Evolutionary conservation across 2,329 filamentous ascomycete species (phyloP), one percentile per base, ranked within the genome.

Genomic region (Aspergillus luchuensis): DNA sequence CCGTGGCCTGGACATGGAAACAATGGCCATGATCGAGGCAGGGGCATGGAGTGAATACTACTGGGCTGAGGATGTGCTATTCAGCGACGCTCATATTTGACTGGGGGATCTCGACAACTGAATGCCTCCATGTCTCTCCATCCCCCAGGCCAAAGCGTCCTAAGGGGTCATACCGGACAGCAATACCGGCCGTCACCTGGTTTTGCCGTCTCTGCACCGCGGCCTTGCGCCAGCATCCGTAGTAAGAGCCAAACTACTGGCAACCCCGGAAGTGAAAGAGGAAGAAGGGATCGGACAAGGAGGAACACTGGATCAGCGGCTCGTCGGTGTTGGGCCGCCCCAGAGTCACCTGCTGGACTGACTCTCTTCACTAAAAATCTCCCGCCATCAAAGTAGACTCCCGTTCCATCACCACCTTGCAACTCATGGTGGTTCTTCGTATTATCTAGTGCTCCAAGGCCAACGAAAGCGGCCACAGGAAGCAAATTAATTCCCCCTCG

Each of bases 401-500:
- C 45, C 33, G 41, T 57, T 45, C 28, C 58, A 58, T 53, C 56
- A 51, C 56, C 56, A 53, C 55, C 33, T 36, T 33, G 10, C 33
- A 41, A 36, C 39, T n/a, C 52, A 21, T 57, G 52, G 53, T 67
- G 61, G 53, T 62, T 63, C 64, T 61, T 65, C 53, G 33, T 39
- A 33, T 23, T 62, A 47, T 56, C 33, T 53, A 45, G 30, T 56
- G 53, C 48, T 56, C 49, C 21, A 41, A 47, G 39, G 49, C 52
- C n/a, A 56, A 55, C 43, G 28, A 57, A 49, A 41, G 39, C 56
- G 43, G 38, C 21, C 48, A 38, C 28, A 25, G 15, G 43, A 47
- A 39, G 39, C 43, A 21, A 30, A 56, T 49, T 38, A 51, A 36
- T 36, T 36, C 33, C 33, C 30, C 45, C 13, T 25, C 41, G 15